Conservation (phyloP, 371 early-diverging fungal genomes). For the Zychaea mexicana region DNA sequence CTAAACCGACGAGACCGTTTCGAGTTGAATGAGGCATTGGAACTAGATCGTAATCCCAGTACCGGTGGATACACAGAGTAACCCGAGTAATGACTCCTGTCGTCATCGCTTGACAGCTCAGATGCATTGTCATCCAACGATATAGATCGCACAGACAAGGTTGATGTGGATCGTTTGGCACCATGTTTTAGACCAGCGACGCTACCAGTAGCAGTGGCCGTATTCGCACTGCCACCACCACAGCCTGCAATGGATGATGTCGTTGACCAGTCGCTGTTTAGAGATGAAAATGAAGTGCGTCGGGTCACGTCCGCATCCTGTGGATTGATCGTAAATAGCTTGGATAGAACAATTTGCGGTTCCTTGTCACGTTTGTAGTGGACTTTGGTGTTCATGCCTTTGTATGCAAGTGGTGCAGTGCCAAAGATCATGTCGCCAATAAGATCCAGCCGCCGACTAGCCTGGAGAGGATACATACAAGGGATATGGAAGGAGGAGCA, state of each 20-base stretch:
- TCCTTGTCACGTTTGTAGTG: slow-evolving; percentile 58
- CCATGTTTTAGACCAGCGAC: slow-evolving; percentile 4
- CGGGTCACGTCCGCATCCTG: slow-evolving; percentile 47
- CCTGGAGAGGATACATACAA: slow-evolving; percentile 21
- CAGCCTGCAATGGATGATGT: slow-evolving; percentile 39
- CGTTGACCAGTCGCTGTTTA: slow-evolving; percentile 58
- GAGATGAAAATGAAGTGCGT: slow-evolving; percentile 61
- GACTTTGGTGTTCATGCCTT: slow-evolving; percentile 70
- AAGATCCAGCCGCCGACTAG: slow-evolving; percentile 44
- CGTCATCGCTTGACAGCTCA: slow-evolving; percentile 46
- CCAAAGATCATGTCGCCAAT: slow-evolving; percentile 71
- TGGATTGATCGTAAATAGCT: slow-evolving; percentile 60
- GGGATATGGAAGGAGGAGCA: not conserved
- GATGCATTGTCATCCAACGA: slow-evolving; percentile 34
- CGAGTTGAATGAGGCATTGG: slow-evolving; percentile 40
- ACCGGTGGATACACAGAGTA: slow-evolving; percentile 36
- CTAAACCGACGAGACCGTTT: slow-evolving; percentile 58
- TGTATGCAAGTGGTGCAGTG: slow-evolving; percentile 66
- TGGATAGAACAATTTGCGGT: slow-evolving; percentile 64
- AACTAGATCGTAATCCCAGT: slow-evolving; percentile 29
- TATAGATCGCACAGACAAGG: slow-evolving; percentile 14
- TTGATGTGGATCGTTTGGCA: slow-evolving; percentile 16
- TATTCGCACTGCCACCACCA: not conserved
- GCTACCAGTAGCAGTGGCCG: too few species aligned
- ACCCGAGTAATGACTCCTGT: slow-evolving; percentile 24